Base-by-base conservation (phyloP, 495 filamentous ascomycete species). In the Cryomyces antarcticus region DNA sequence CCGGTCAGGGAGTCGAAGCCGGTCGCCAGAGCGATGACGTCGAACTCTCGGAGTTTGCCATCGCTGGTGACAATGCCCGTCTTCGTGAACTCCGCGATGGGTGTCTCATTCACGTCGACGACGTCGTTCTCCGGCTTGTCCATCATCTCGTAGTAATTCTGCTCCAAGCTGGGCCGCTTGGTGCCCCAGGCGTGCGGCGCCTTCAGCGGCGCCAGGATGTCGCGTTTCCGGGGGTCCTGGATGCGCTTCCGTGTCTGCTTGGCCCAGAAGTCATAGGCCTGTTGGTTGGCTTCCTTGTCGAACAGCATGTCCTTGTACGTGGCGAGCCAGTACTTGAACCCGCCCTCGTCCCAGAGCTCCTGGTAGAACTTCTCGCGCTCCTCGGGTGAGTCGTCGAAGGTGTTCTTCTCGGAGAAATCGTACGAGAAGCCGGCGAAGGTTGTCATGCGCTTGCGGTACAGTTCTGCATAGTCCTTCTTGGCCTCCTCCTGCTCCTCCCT, bases 1-100 rank as follows among this genome's bases (percentile, higher is more conserved):
- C 71, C 71, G 5, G 66, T 71, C 9, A 68, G 54, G 11, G 61
- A 54, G 49, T 73, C 71, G 48, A 72, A 75, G 0, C 71, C 71
- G 5, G 71, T 75, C 7, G 70, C 70, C 41, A 72, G 51, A 37
- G 63, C 63, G 42, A 75, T 59, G 27, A 70, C 51, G 48, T 75
- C 71, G 37, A 72, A 48, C 46, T 73, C 66, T 41, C 60, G 52
- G 34, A 55, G 46, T 10, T 52, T 57, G 11, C 61, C 64, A 38
- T 69, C 62, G 7, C 53, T 44, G 5, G 62, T 54, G 29, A 48
- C 49, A 36, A 75, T 61, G 3, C 69, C 68, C 1, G 54, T 62
- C 37, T 56, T 52, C 0, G 55, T 61, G 27, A 62, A 49, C 49
- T 52, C 57, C 39, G 46, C 47, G 51, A 69, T 63, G 5, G 62